Conservation (phyloP, 805 yeast genomes). For the Teunomyces panamensis region DNA sequence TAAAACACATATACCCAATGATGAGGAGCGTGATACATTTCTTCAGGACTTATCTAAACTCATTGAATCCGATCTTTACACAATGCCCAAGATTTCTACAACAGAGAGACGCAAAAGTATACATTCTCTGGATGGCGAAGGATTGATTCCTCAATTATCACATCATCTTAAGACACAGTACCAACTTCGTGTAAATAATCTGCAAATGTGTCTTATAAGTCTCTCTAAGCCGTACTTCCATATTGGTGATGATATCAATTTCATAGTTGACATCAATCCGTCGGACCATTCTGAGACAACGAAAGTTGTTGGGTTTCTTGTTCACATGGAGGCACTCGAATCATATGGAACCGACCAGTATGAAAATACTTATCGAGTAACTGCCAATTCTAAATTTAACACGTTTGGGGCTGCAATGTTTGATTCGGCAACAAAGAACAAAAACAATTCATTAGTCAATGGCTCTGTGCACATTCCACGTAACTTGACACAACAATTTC, state of each 20-base stretch:
- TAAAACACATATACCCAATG: not conserved
- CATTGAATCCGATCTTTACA: constrained; percentile 30
- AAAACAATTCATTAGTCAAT: constrained; percentile 14
- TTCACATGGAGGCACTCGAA: constrained; percentile 41
- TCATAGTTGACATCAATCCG: constrained; percentile 27
- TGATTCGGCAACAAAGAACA: constrained; percentile 6
- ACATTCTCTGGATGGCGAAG: constrained; percentile 12
- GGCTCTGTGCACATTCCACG: constrained; percentile 32
- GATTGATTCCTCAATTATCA: constrained; percentile 24
- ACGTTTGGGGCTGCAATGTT: constrained; percentile 28
- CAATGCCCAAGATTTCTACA: constrained; percentile 32
- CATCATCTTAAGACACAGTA: constrained; percentile 31
- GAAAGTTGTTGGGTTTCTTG: constrained; percentile 31
- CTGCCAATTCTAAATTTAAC: constrained; percentile 32
- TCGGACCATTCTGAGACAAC: constrained; percentile 12
- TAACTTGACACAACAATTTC: constrained; percentile 34
- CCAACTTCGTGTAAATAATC: constrained; percentile 33
- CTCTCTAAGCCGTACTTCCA: constrained; percentile 34
- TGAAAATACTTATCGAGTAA: constrained; percentile 31
- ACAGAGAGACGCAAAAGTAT: constrained; percentile 31
- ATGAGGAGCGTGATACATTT: constrained; percentile 15
- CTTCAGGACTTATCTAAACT: constrained; percentile 30
- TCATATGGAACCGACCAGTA: constrained; percentile 16
- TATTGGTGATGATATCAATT: constrained; percentile 38
- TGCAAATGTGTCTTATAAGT: constrained; percentile 29